phyloP scores from a whole-genome alignment of 805 yeast species.

The Myxozyma kluyveri region DNA sequence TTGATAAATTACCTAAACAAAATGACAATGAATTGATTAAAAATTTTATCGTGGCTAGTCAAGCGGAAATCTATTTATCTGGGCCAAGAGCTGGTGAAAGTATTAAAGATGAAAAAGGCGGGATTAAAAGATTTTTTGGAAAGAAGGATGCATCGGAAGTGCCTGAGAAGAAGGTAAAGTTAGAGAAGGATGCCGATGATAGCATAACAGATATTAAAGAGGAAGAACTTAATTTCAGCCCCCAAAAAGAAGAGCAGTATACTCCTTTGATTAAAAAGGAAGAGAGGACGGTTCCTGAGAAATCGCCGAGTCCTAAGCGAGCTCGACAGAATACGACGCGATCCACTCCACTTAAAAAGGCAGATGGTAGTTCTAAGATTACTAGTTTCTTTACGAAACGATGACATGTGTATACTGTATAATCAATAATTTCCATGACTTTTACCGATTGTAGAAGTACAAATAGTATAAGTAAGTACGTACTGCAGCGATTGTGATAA shows the following conservation, averaged over 20 bases:
- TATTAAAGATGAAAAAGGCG: conserved; percentile 4
- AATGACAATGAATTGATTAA: conserved; percentile 30
- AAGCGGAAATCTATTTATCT: conserved; percentile 23
- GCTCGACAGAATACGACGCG: too few species aligned
- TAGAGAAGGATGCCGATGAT: neutral
- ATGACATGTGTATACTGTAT: neutral
- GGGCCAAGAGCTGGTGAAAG: conserved; percentile 18
- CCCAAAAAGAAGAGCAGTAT: neutral
- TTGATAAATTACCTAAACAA: conserved; percentile 49
- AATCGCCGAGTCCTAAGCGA: too few species aligned
- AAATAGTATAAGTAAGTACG: too few species aligned
- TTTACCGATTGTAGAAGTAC: too few species aligned
- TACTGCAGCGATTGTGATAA: too few species aligned
- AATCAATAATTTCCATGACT: too few species aligned
- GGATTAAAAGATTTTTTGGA: conserved; percentile 4
- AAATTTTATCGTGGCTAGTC: conserved; percentile 1
- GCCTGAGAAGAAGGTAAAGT: neutral
- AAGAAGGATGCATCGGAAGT: neutral
- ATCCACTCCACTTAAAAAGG: too few species aligned
- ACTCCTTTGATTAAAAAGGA: neutral
- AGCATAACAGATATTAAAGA: neutral
- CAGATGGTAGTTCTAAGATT: too few species aligned
- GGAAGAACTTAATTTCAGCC: neutral
- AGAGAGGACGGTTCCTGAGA: too few species aligned
- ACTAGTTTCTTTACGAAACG: conserved; percentile 14